These are phyloP conservation scores for Apiosordaria backusii DNA, from an alignment of 495 filamentous ascomycete species.

Conservation along the genomic window DNA sequence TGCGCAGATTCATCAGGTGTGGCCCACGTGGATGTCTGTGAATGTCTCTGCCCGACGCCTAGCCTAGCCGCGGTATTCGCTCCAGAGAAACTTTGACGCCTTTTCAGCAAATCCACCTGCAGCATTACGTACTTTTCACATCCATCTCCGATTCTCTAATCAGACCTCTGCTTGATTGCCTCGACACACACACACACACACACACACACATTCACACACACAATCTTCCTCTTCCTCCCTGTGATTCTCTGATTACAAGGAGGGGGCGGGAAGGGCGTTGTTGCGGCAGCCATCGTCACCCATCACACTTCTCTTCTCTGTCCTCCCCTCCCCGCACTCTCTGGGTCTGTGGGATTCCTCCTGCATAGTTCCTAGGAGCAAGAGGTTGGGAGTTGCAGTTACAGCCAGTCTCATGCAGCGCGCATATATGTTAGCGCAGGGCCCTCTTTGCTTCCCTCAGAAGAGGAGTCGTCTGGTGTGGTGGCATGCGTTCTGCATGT, in stretches of 20 bases:
- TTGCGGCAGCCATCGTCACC: background rate
- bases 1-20: background rate
- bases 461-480: background rate
- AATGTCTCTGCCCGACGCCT: background rate
- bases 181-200: too few species aligned
- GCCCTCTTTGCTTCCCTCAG: background rate
- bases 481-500: background rate
- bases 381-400: conserved; percentile 3
- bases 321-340: background rate
- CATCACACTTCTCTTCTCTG: background rate
- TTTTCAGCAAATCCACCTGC: background rate
- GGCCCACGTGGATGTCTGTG: background rate
- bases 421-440: background rate
- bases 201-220: too few species aligned
- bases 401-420: background rate
- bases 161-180: too few species aligned
- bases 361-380: background rate
- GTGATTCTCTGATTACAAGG: conserved; percentile 4
- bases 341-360: conserved; percentile 2
- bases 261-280: conserved; percentile 11
- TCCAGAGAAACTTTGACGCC: background rate
- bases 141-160: background rate
- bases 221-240: background rate
- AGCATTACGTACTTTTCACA: background rate
- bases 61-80: background rate